Conservation (phyloP, 2,329 filamentous ascomycete species). For the Talaromyces albobiverticillius region DNA sequence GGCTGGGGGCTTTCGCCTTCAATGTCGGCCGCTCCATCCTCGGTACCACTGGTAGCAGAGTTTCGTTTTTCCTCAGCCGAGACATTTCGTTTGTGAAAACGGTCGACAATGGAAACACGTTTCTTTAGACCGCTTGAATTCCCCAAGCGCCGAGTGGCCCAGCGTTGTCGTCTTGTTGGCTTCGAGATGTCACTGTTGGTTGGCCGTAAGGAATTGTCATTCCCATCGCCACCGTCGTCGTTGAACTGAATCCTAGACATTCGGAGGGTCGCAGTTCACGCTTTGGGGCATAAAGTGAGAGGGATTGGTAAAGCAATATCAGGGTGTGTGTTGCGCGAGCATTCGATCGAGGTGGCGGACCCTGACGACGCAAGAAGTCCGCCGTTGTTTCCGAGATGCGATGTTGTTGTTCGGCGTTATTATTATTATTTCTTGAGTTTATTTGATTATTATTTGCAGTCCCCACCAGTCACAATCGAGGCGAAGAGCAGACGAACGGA, state of each 20-base stretch:
- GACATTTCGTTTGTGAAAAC: conserved; percentile 61
- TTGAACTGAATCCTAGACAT: conserved; percentile 41
- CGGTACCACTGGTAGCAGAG: conserved; percentile 40
- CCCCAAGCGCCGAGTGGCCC: conserved; percentile 88
- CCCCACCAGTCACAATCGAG: no score
- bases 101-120: conserved; percentile 76
- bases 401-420: neutral
- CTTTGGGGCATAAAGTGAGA: neutral
- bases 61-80: conserved; percentile 68
- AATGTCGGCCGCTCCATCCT: conserved; percentile 19
- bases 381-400: neutral
- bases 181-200: conserved; percentile 53
- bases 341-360: conserved; percentile 9
- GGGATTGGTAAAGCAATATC: neutral
- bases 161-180: conserved; percentile 77
- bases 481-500: no score
- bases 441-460: no score
- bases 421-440: neutral
- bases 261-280: neutral
- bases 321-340: neutral
- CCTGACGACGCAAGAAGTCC: conserved; percentile 9
- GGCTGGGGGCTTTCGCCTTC: conserved; percentile 24
- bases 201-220: conserved; percentile 21
- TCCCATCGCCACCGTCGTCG: conserved; percentile 26
- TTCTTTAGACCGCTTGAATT: conserved; percentile 74